phyloP scores from a whole-genome alignment of 1,284 basidiomycete genomes.

The Ceratobasidium sp. region DNA sequence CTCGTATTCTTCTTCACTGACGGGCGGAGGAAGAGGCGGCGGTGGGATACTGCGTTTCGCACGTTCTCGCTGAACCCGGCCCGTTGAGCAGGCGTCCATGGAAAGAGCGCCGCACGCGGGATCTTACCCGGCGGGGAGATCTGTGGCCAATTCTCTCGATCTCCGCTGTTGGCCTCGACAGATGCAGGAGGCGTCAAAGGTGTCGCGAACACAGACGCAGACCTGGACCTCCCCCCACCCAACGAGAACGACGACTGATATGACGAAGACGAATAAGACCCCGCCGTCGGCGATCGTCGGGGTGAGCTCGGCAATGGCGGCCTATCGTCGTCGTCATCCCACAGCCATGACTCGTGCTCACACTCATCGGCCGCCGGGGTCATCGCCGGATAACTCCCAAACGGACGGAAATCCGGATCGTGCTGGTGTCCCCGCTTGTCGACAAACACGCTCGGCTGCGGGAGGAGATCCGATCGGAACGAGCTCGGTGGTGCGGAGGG shows the following conservation, averaged over 20 bases:
- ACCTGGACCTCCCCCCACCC: conserved; percentile 3
- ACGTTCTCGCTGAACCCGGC: conserved; percentile 33
- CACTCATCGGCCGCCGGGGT: conserved; percentile 21
- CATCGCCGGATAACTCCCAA: conserved; percentile 17
- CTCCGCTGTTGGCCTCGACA: too few species aligned
- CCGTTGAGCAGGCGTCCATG: conserved; percentile 42
- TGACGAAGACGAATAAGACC: not conserved
- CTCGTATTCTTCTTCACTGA: conserved; percentile 18
- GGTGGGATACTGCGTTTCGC: conserved; percentile 25
- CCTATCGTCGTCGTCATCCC: conserved; percentile 30
- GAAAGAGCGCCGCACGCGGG: conserved; percentile 35
- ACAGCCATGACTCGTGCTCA: conserved; percentile 23
- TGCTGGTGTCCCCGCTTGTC: conserved; percentile 26
- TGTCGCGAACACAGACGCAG: not conserved
- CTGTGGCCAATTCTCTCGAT: conserved; percentile 5
- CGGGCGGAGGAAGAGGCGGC: conserved; percentile 9
- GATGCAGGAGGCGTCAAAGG: not conserved
- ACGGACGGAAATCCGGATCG: conserved; percentile 40
- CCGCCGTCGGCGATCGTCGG: conserved; percentile 1
- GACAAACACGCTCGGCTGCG: conserved; percentile 40
- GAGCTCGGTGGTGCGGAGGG: not conserved
- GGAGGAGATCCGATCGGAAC: not conserved
- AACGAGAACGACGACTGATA: not conserved
- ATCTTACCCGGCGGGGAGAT: conserved; percentile 28
- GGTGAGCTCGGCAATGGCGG: not conserved